A percentile compares a stretch with the other conserved stretches of the same genome.
phyloP scores from a whole-genome alignment of 169 alveolate genomes.

The Plasmodium gallinaceum region DNA sequence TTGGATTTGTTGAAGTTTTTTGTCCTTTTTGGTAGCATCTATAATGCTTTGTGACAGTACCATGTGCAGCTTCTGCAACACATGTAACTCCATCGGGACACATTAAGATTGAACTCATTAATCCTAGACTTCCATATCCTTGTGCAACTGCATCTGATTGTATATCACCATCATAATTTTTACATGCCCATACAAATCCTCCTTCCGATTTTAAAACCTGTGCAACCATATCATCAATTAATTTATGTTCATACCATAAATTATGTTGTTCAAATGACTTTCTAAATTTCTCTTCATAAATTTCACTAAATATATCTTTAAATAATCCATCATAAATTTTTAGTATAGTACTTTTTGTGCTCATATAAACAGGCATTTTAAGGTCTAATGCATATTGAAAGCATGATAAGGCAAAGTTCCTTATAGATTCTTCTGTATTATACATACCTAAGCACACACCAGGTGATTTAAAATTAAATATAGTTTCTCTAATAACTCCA shows the following conservation, averaged over 20 bases:
- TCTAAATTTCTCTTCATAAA: slow-evolving; percentile 91
- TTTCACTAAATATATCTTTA: slow-evolving; percentile 93
- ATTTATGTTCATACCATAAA: slow-evolving; percentile 94
- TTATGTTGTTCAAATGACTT: slow-evolving; percentile 89
- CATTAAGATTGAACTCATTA: slow-evolving; percentile 95
- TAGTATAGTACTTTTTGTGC: slow-evolving; percentile 94
- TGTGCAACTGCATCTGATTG: slow-evolving; percentile 96
- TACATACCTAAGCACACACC: slow-evolving; percentile 96
- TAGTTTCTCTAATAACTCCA: slow-evolving; percentile 70
- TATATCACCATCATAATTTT: slow-evolving; percentile 98
- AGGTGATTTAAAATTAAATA: slow-evolving; percentile 83
- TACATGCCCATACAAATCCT: slow-evolving; percentile 99
- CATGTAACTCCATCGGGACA: slow-evolving; percentile 94
- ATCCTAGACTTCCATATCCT: slow-evolving; percentile 95
- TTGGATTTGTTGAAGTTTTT: slow-evolving; percentile 96
- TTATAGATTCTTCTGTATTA: slow-evolving; percentile 93
- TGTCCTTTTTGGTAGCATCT: slow-evolving; percentile 91
- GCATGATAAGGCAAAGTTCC: slow-evolving; percentile 94
- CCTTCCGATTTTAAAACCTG: slow-evolving; percentile 94
- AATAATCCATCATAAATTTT: slow-evolving; percentile 95
- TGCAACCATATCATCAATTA: slow-evolving; percentile 98
- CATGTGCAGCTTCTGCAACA: slow-evolving; percentile 98
- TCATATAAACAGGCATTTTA: slow-evolving; percentile 93
- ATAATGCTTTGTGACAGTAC: slow-evolving; percentile 96
- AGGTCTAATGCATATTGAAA: slow-evolving; percentile 91